Conservation (phyloP, 148 eudicot species). For the Fagopyrum homotropicum region DNA sequence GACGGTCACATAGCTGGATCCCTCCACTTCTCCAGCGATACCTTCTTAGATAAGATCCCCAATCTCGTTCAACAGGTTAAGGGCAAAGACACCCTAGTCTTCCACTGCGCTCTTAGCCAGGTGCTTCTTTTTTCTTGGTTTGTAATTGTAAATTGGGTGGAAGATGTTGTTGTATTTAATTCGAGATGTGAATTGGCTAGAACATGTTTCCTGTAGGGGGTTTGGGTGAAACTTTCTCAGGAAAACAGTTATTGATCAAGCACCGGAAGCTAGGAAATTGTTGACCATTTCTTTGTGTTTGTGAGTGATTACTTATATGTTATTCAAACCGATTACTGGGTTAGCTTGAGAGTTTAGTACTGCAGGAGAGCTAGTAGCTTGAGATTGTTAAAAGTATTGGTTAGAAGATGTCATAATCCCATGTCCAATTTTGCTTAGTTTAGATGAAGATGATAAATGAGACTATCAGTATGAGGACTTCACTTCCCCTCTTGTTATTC, state of each 20-base stretch:
- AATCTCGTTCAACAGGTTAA: conserved; percentile 50
- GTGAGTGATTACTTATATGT: not conserved
- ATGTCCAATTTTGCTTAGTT: not conserved
- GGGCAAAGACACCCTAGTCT: conserved; percentile 81
- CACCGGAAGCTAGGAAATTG: not conserved
- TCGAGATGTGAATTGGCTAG: not conserved
- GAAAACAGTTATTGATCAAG: not conserved
- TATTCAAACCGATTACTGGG: not conserved
- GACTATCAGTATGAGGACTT: no score
- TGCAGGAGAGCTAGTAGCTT: not conserved
- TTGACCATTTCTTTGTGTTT: no score
- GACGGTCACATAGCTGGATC: conserved; percentile 97
- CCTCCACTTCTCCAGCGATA: conserved; percentile 70
- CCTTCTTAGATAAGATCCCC: conserved; percentile 68
- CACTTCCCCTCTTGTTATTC: no score
- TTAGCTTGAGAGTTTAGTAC: not conserved
- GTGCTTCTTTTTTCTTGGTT: conserved; percentile 18
- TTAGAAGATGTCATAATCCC: not conserved
- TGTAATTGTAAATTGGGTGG: not conserved
- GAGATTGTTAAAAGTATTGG: not conserved
- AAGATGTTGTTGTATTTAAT: not conserved
- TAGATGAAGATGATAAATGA: not conserved
- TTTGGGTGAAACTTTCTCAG: not conserved
- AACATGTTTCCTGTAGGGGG: not conserved
- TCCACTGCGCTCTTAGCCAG: conserved; percentile 98